Evolutionary conservation across 495 filamentous ascomycete genomes (phyloP), one percentile per base, ranked within the genome.

Genomic region (Pseudoneurospora amorphoporcata): DNA sequence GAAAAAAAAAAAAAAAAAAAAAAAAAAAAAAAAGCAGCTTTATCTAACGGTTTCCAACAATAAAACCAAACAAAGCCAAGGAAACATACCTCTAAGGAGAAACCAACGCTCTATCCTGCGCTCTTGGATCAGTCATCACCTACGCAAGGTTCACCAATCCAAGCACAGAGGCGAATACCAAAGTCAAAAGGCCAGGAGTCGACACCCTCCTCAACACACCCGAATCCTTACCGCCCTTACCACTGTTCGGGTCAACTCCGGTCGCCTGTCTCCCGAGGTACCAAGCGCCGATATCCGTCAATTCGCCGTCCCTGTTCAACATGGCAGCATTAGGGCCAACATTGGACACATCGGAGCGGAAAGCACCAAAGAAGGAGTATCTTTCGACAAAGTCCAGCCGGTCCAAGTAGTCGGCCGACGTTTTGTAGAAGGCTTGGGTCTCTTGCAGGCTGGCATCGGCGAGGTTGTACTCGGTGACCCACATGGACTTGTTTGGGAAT

Each of bases 211-310:
- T 16, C 70, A 71, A 39, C 69, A 58, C 9, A 68, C 72, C 40
- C 37, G 37, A 61, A 35, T 71, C 19, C 41, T 29, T 10, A 69
- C 43, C 35, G 3, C 76, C 76, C 72, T 72, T 65, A 37, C 53
- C 53, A 65, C 53, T 65, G 12, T 77, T 73, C 10, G 81, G 81
- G 0, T 78, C 68, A 16, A 85, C 79, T 41, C 86, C 87, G 12
- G 88, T 87, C 3, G 80, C 85, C 29, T 75, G 74, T 7, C 85
- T 80, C 3, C 90, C 91, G 7, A 92, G 78, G 76, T 92, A 93
- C 91, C 90, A 92, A 9, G 83, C 83, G n/a, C 91, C 91, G 71
- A 93, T 91, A 77, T 92, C 87, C 43, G 91, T 92, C 43, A 93
- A 80, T 70, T 85, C 43, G 17, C 91, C 91, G 10, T 86, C 80